These are phyloP conservation scores for Hypoxylon rickii DNA, from an alignment of 495 filamentous ascomycete species.

Conservation along the genomic window DNA sequence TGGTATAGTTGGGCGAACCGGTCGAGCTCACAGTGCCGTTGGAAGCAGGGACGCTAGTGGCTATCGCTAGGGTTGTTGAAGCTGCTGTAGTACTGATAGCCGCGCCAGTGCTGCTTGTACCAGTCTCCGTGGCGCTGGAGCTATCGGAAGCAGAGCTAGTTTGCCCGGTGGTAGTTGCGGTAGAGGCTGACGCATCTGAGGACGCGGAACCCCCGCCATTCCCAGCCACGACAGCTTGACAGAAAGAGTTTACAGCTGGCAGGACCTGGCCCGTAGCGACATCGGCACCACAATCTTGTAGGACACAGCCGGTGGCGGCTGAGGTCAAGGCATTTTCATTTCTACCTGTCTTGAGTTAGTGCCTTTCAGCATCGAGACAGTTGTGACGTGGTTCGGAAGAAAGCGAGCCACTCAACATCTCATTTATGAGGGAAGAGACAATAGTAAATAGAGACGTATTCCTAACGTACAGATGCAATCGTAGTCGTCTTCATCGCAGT, in stretches of 20 bases:
- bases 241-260: constrained; percentile 44
- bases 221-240: constrained; percentile 31
- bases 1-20: neutral
- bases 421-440: too few relatives aligned
- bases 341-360: constrained; percentile 22
- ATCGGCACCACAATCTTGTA: constrained; percentile 40
- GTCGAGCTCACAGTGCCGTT: constrained; percentile 11
- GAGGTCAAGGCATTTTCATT: constrained; percentile 39
- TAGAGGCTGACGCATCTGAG: neutral
- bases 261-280: constrained; percentile 45
- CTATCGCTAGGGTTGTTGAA: constrained; percentile 7
- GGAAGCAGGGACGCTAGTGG: neutral
- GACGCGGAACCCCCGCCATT: constrained; percentile 16
- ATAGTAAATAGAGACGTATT: too few relatives aligned
- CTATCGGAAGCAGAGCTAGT: constrained; percentile 9
- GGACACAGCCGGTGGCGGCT: constrained; percentile 45
- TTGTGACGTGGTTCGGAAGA: too few relatives aligned
- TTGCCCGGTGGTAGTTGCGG: constrained; percentile 10
- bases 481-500: constrained; percentile 41
- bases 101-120: neutral
- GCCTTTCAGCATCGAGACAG: too few relatives aligned
- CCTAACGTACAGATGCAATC: constrained; percentile 45
- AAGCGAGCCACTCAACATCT: too few relatives aligned
- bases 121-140: neutral
- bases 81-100: neutral